Evolutionary conservation across 495 filamentous ascomycete species (phyloP), one percentile per base, ranked within the genome.

Genomic region (Thermothielavioides terrestris): DNA sequence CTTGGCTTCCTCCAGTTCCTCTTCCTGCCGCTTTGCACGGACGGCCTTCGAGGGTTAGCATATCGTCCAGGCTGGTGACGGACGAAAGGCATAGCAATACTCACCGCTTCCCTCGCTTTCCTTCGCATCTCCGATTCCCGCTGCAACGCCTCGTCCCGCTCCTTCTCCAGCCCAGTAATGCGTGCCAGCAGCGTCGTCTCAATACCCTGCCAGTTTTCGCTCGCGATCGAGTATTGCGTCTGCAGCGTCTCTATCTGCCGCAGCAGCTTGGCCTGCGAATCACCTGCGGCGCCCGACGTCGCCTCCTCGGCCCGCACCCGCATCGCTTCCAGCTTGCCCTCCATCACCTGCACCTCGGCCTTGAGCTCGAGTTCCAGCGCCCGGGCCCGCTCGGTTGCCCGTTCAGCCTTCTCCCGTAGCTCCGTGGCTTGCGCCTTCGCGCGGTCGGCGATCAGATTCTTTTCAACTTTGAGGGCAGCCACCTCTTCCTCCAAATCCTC

Each of bases 181-280:
- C 89, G 76, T 18, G 84, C 76, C 30, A 88, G 74, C 38, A 97
- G 68, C 1, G 86, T 89, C 11, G 85, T 78, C 56, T 99, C 91
- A 39, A 97, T 86, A 0, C 89, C 86, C 52, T 96, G 89, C 94
- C 94, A 99, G 63, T 97, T 99, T 57, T 94, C 89, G 52, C 86
- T 91, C 2, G 94, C 92, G 42, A 89, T 80, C 0, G 88, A 83
- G 65, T 99, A 94, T 66, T 99, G 94, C 4, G 85, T 91, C 68
- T 97, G 94, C 42, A 99, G 68, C 2, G 88, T 96, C 73, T 99
- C 94, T 25, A 97, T 82, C 67, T 97, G 94, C 37, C 94, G 81
- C 18, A 96, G 72, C 20, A 99, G 74, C 62, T 96, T 95, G 20
- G 84, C 88, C 56, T 94, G 89, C 0, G 86, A 81, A 61, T 97